A percentile compares a stretch with the other conserved stretches of the same genome.
These are phyloP conservation scores for Sporisorium sorghi DNA, from an alignment of 1,284 basidiomycete genomes.

Conservation along the genomic window DNA sequence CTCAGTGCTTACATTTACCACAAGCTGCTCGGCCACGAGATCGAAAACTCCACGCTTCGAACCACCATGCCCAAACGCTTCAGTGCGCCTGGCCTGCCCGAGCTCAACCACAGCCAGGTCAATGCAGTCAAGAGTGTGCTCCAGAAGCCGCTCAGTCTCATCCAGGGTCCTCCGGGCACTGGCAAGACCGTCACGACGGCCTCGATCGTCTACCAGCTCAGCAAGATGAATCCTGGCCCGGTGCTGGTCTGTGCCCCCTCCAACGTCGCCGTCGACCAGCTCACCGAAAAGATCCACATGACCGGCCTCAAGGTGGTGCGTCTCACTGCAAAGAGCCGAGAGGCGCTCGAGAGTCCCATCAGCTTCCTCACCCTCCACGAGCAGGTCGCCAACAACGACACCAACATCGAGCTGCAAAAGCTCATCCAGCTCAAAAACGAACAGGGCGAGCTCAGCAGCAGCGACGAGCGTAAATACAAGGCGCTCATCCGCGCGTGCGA, in stretches of 20 bases:
- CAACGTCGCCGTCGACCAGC: constrained; percentile 98
- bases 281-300: constrained; percentile 97
- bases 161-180: constrained; percentile 94
- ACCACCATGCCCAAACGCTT: constrained; percentile 93
- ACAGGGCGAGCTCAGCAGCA: constrained; percentile 94
- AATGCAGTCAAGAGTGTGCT: constrained; percentile 98
- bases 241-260: constrained; percentile 98
- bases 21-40: constrained; percentile 94
- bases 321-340: constrained; percentile 95
- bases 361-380: constrained; percentile 94
- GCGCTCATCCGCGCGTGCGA: constrained; percentile 92
- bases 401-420: constrained; percentile 88
- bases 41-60: constrained; percentile 86
- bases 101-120: constrained; percentile 99
- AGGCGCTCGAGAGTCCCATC: constrained; percentile 93
- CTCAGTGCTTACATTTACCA: constrained; percentile 99
- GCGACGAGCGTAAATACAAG: constrained; percentile 98
- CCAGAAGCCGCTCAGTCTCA: constrained; percentile 96
- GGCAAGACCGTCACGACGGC: constrained; percentile 99
- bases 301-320: constrained; percentile 98
- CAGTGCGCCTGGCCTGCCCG: constrained; percentile 95
- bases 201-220: constrained; percentile 97
- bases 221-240: constrained; percentile 99
- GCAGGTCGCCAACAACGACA: constrained; percentile 89
- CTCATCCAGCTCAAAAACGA: constrained; percentile 96